Base-by-base conservation (phyloP, 2,329 filamentous ascomycete genomes). In the Calonectria pteridis region DNA sequence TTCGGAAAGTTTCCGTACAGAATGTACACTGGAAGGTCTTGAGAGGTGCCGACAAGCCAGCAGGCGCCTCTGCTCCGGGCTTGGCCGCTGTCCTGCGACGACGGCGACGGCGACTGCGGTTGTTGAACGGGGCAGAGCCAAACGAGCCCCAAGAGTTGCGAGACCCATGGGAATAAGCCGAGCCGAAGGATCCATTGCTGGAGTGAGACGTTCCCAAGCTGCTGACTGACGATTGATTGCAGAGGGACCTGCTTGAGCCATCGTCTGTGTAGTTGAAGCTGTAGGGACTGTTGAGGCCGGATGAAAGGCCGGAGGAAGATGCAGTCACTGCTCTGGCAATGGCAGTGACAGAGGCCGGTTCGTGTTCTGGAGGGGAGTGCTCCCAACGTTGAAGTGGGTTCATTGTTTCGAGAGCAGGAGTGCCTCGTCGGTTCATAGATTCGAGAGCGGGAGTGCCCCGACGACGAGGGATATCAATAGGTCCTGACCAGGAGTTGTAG, bases 401-500 rank as follows among this genome's bases (percentile, higher is more conserved):
- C 88, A 91, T 89, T 71, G 80, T 78, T 77, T 90, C 87, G 20
- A 87, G 82, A 20, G 86, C 88, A 3, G 67, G 67, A 51, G 55
- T 69, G 11, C 67, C 67, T n/a, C 66, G 66, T 28, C 66, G 89
- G 74, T 90, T 90, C 88, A 91, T 89, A 67, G 80, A 79, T 77
- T 90, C 87, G 23, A 87, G 83, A 18, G 86, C 88, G 2, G 91
- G 90, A 58, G 91, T 90, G 64, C 89, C 88, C 71, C 87, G 85
- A 79, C 89, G 86, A 79, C 89, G 86, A 14, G 95, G 94, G 69
- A 98, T 96, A 75, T 96, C 92, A 75, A 98, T 93, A 5, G 93
- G 91, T 70, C 88, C 87, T 6, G 89, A 89, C 70, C 90, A 89
- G 76, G 85, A 88, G 75, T 88, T 89, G 31, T 91, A 89, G 77